Conservation (phyloP, 1,284 basidiomycete genomes). For the Puccinia novopanici region DNA sequence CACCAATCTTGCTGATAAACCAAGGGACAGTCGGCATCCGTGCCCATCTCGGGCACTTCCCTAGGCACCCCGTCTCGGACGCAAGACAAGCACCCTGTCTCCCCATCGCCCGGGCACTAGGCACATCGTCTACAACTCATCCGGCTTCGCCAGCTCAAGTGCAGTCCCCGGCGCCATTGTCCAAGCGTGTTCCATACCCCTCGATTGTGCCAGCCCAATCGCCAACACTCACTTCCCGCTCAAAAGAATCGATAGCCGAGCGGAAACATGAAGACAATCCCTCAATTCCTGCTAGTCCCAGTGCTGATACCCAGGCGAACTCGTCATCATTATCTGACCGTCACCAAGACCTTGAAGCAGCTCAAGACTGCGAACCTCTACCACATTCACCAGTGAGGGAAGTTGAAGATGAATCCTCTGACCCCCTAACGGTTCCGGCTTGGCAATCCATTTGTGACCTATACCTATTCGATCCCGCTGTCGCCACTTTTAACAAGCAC, state of each 20-base stretch:
- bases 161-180: neutral
- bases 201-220: neutral
- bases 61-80: neutral
- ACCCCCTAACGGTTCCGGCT: neutral
- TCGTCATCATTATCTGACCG: neutral
- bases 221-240: neutral
- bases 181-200: neutral
- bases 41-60: neutral
- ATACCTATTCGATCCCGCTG: conserved; percentile 17
- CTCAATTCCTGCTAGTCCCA: neutral
- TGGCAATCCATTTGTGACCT: conserved; percentile 32
- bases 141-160: neutral
- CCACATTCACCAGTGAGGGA: neutral
- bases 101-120: neutral
- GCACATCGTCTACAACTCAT: neutral
- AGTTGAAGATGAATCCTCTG: neutral
- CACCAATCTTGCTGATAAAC: conserved; percentile 5
- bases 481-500: neutral
- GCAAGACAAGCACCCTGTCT: neutral
- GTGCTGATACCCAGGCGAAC: neutral
- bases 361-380: neutral
- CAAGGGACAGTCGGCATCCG: neutral
- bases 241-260: neutral
- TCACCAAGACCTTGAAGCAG: conserved; percentile 10
- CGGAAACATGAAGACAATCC: neutral